These are phyloP conservation scores for Pichia cabralensis DNA, from an alignment of 805 yeast species.

Conservation along the genomic window DNA sequence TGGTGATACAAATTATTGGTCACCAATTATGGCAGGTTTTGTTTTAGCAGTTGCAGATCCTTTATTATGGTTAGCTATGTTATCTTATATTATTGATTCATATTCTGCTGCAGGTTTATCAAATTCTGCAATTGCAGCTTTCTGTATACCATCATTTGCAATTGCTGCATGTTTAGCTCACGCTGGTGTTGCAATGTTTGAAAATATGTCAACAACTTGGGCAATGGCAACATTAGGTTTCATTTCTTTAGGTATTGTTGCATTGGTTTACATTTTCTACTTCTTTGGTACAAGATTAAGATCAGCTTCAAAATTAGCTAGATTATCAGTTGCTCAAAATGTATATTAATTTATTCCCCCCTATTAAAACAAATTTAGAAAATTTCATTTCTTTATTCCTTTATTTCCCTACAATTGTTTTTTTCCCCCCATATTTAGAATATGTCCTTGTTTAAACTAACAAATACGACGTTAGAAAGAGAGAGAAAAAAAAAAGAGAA, in stretches of 20 bases:
- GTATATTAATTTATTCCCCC: too few relatives aligned
- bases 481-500: too few relatives aligned
- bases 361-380: too few relatives aligned
- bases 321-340: constrained; percentile 7
- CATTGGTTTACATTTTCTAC: constrained; percentile 24
- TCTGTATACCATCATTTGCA: constrained; percentile 28
- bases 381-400: too few relatives aligned
- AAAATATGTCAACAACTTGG: constrained; percentile 27
- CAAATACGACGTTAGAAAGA: too few relatives aligned
- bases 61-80: constrained; percentile 27
- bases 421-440: too few relatives aligned
- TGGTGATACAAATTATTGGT: constrained; percentile 26
- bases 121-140: constrained; percentile 28
- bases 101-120: constrained; percentile 26
- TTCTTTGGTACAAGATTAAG: constrained; percentile 26
- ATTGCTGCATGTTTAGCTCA: constrained; percentile 28
- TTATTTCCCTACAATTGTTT: too few relatives aligned
- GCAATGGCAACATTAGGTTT: constrained; percentile 27
- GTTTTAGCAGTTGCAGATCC: constrained; percentile 27
- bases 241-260: constrained; percentile 25
- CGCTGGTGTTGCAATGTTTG: constrained; percentile 31
- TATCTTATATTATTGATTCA: constrained; percentile 26
- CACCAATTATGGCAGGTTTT: constrained; percentile 26
- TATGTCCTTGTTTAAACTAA: too few relatives aligned
- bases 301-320: constrained; percentile 23